Evolutionary conservation across 441 rosid species (phyloP).

Genomic region (Populus hybrid): DNA sequence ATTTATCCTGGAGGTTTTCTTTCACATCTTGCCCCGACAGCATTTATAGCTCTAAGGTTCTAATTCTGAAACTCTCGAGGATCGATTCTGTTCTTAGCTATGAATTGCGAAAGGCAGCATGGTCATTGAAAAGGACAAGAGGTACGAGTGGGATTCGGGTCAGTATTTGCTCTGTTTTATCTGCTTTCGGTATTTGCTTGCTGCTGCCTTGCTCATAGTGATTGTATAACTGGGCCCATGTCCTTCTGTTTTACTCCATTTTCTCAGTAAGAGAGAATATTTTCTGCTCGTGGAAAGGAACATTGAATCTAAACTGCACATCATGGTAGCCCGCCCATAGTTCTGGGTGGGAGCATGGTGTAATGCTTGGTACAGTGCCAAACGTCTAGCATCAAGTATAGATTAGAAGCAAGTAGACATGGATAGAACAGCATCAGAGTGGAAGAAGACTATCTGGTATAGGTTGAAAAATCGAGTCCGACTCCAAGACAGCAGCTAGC

Average conservation of each 20-base stretch:
- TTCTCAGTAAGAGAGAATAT: neutral
- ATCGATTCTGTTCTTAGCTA: neutral
- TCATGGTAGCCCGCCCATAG: neutral
- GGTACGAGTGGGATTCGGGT: neutral
- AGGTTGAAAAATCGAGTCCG: constrained; percentile 71
- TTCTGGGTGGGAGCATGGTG: neutral
- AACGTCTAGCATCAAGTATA: no score
- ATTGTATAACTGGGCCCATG: neutral
- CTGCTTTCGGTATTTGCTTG: neutral
- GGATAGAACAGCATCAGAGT: constrained; percentile 17
- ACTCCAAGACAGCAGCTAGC: constrained; percentile 61
- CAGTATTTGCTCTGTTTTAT: no score
- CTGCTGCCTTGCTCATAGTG: neutral
- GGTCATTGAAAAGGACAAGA: neutral
- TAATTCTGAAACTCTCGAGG: neutral
- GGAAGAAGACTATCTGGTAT: constrained; percentile 53
- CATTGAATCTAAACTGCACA: neutral
- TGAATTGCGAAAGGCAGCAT: no score
- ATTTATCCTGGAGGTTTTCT: no score
- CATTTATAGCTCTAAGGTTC: no score
- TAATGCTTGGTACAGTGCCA: neutral
- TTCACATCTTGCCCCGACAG: no score
- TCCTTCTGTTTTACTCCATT: neutral
- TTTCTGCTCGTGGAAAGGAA: neutral
- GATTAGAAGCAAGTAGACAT: neutral